phyloP scores from a whole-genome alignment of 1,139 yeast genomes.

The Yamadazyma buinensis region DNA sequence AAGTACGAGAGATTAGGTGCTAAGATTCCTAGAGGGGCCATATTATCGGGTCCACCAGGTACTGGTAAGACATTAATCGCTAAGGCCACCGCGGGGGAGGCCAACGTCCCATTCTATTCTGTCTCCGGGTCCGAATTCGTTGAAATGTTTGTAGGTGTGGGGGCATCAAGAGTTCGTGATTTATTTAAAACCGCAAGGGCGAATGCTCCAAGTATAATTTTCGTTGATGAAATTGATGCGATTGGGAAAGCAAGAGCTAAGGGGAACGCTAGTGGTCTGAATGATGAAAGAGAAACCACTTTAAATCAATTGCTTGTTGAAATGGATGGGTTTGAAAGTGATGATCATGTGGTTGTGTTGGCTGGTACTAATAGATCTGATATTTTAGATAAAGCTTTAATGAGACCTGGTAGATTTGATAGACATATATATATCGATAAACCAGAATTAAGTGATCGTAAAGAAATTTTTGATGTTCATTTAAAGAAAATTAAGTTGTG shows the following conservation, averaged over 20 bases:
- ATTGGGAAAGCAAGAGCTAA: constrained; percentile 92
- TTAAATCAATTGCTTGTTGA: constrained; percentile 92
- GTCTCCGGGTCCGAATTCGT: constrained; percentile 98
- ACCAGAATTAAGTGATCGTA: constrained; percentile 92
- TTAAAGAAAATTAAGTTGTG: constrained; percentile 60
- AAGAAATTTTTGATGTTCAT: constrained; percentile 86
- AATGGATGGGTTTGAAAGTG: constrained; percentile 92
- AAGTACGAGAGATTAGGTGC: constrained; percentile 93
- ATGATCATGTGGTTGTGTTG: constrained; percentile 91
- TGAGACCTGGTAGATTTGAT: constrained; percentile 97
- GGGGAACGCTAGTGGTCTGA: constrained; percentile 80
- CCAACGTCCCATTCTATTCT: constrained; percentile 91
- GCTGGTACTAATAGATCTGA: constrained; percentile 98
- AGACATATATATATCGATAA: constrained; percentile 88
- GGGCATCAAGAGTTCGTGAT: constrained; percentile 96
- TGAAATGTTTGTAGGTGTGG: constrained; percentile 99
- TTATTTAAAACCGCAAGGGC: constrained; percentile 88
- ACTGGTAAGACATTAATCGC: constrained; percentile 97
- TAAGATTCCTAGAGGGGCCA: constrained; percentile 96
- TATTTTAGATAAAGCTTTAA: constrained; percentile 83
- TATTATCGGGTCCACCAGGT: constrained; percentile 98
- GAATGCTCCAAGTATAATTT: constrained; percentile 89
- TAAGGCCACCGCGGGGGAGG: constrained; percentile 99
- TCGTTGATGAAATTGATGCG: constrained; percentile 97
- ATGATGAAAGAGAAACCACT: constrained; percentile 96